Evolutionary conservation across 2,329 filamentous ascomycete species (phyloP).

Genomic region (Cercospora brassicicola): DNA sequence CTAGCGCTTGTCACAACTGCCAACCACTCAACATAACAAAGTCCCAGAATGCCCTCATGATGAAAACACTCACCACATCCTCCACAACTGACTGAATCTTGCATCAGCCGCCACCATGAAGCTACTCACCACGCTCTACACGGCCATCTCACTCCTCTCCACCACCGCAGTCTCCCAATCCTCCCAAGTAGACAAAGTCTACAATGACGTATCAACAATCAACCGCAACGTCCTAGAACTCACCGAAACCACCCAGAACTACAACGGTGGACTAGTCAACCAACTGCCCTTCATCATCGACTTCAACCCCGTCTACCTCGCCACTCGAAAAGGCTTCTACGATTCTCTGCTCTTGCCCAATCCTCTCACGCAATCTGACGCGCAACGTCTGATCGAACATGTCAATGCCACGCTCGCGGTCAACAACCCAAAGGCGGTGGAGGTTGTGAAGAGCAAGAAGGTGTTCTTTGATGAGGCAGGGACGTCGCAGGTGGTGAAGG

Average conservation of each 20-base stretch:
- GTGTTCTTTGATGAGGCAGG: not conserved
- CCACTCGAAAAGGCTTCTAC: slow-evolving; percentile 25
- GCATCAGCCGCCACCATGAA: not conserved
- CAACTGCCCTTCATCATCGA: slow-evolving; percentile 10
- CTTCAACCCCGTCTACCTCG: slow-evolving; percentile 21
- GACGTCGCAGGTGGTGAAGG: slow-evolving; percentile 4
- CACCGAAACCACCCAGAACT: slow-evolving; percentile 3
- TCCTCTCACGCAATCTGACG: slow-evolving; percentile 16
- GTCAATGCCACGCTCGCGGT: slow-evolving; percentile 21
- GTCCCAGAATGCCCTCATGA: not conserved
- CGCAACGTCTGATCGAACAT: slow-evolving; percentile 18
- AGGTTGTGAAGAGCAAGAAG: slow-evolving; percentile 10
- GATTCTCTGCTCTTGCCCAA: slow-evolving; percentile 14
- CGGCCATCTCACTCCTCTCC: not conserved
- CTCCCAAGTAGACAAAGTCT: slow-evolving; percentile 2
- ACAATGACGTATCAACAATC: slow-evolving; percentile 11
- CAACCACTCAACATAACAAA: not conserved
- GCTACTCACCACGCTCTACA: not conserved
- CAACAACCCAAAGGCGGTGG: slow-evolving; percentile 18
- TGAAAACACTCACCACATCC: not conserved
- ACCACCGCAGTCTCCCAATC: not conserved
- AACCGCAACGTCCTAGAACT: slow-evolving; percentile 6
- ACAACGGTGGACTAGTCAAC: slow-evolving; percentile 8
- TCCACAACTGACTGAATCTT: not conserved
- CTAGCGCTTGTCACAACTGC: not conserved